phyloP scores from a whole-genome alignment of 306 rosid genomes.

The Gastrolobium bilobum region DNA sequence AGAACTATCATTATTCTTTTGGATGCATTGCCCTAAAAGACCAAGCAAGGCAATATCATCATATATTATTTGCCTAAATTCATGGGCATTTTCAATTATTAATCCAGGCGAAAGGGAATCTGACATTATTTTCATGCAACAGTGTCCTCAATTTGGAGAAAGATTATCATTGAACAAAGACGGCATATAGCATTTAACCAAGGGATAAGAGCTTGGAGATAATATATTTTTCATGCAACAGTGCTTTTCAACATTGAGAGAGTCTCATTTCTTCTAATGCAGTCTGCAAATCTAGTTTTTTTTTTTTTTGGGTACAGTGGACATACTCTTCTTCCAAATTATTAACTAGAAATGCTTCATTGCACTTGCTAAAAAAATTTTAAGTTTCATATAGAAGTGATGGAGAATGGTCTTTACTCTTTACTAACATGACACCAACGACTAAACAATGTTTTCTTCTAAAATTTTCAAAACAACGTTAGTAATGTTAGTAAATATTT shows the following conservation, averaged over 20 bases:
- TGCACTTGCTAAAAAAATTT: not conserved
- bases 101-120: slow-evolving; percentile 1
- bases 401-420: not conserved
- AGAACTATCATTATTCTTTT: slow-evolving; percentile 16
- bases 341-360: slow-evolving; percentile 29
- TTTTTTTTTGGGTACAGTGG: not conserved
- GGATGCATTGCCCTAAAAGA: slow-evolving; percentile 30
- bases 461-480: slow-evolving; percentile 17
- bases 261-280: slow-evolving; percentile 19
- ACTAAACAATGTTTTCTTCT: slow-evolving; percentile 15
- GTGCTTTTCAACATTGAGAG: not conserved
- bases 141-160: slow-evolving; percentile 29
- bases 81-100: not conserved
- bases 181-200: not conserved
- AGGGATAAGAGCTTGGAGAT: slow-evolving; percentile 9
- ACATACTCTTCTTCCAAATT: slow-evolving; percentile 23
- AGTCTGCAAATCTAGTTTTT: slow-evolving; percentile 5
- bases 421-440: slow-evolving; percentile 18
- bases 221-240: slow-evolving; percentile 12
- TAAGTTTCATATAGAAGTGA: slow-evolving; percentile 16
- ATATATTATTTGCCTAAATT: slow-evolving; percentile 29
- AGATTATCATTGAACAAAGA: slow-evolving; percentile 7
- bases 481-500: not conserved
- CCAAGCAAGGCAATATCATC: slow-evolving; percentile 35
- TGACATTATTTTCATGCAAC: slow-evolving; percentile 42